Conservation (phyloP, 2,329 filamentous ascomycete species). For the Fusarium sp. region DNA sequence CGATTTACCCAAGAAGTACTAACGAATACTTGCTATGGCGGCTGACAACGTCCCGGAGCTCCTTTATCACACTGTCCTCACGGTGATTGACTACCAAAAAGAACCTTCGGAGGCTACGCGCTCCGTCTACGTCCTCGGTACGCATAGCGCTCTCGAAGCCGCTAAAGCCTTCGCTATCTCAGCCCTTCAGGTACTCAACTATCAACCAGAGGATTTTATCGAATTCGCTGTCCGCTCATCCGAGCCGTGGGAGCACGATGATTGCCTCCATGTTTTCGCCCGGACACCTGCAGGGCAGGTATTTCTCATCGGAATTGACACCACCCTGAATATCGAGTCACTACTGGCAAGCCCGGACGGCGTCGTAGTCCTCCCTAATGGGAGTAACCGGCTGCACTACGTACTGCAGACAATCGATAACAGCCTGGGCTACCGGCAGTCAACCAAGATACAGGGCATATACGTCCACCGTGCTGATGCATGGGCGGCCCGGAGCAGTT, state of each 20-base stretch:
- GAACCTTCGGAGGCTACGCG: slow-evolving; percentile 42
- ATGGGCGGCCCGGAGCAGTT: slow-evolving; percentile 45
- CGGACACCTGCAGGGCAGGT: slow-evolving; percentile 49
- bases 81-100: slow-evolving; percentile 43
- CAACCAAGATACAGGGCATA: slow-evolving; percentile 52
- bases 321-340: slow-evolving; percentile 50
- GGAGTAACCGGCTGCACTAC: slow-evolving; percentile 49
- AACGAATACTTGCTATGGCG: too few relatives aligned
- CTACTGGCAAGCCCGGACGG: slow-evolving; percentile 38
- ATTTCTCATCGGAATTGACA: slow-evolving; percentile 51
- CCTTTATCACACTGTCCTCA: slow-evolving; percentile 51
- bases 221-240: slow-evolving; percentile 41
- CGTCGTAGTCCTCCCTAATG: slow-evolving; percentile 37
- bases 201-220: slow-evolving; percentile 50
- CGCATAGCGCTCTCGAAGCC: slow-evolving; percentile 48
- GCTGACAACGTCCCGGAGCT: slow-evolving; percentile 28
- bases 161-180: slow-evolving; percentile 50
- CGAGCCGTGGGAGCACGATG: slow-evolving; percentile 49
- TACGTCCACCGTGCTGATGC: slow-evolving; percentile 49
- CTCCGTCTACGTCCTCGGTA: slow-evolving; percentile 52
- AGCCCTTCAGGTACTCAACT: slow-evolving; percentile 48
- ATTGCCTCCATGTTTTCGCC: slow-evolving; percentile 52
- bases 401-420: slow-evolving; percentile 56
- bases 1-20: too few relatives aligned
- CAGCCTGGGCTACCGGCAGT: slow-evolving; percentile 48